Conservation (phyloP, 176 grass and related monocot species). For the Oryza glumipatula region DNA sequence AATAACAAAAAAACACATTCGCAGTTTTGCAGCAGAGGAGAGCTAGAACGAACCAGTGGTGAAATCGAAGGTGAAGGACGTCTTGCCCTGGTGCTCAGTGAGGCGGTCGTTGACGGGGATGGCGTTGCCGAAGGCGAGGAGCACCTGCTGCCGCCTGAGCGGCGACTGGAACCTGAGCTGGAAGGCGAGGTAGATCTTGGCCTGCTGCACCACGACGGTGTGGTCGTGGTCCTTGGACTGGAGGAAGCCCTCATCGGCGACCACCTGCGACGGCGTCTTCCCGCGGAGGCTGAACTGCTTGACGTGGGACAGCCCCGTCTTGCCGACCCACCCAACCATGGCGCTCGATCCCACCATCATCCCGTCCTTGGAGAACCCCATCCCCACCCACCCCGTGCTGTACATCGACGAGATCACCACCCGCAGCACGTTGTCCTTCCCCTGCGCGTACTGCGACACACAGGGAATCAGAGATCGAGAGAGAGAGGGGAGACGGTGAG, state of each 20-base stretch:
- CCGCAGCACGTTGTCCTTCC: slow-evolving; percentile 69
- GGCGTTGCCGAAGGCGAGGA: slow-evolving; percentile 66
- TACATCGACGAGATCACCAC: slow-evolving; percentile 82
- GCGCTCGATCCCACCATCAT: slow-evolving; percentile 91
- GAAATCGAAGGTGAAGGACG: slow-evolving; percentile 82
- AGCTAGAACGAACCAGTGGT: slow-evolving; percentile 60
- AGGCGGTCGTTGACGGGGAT: slow-evolving; percentile 73
- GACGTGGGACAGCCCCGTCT: slow-evolving; percentile 61
- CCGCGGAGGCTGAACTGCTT: slow-evolving; percentile 63
- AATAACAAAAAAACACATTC: background rate
- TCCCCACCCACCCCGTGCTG: slow-evolving; percentile 88
- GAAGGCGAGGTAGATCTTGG: slow-evolving; percentile 95
- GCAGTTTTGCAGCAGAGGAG: slow-evolving; percentile 25
- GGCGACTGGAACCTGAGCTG: slow-evolving; percentile 52
- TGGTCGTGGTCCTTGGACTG: slow-evolving; percentile 53
- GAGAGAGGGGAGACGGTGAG: slow-evolving; percentile 4
- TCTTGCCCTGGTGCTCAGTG: slow-evolving; percentile 62
- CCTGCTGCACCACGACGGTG: slow-evolving; percentile 61
- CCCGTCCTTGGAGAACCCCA: slow-evolving; percentile 86
- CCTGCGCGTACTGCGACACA: slow-evolving; percentile 71
- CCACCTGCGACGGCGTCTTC: slow-evolving; percentile 52
- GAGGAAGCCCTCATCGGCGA: slow-evolving; percentile 59
- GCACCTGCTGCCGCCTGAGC: slow-evolving; percentile 62
- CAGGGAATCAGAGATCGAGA: too few species aligned
- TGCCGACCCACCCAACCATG: slow-evolving; percentile 96